Evolutionary conservation across 805 yeast species (phyloP).

Genomic region (Candida endomychidarum): DNA sequence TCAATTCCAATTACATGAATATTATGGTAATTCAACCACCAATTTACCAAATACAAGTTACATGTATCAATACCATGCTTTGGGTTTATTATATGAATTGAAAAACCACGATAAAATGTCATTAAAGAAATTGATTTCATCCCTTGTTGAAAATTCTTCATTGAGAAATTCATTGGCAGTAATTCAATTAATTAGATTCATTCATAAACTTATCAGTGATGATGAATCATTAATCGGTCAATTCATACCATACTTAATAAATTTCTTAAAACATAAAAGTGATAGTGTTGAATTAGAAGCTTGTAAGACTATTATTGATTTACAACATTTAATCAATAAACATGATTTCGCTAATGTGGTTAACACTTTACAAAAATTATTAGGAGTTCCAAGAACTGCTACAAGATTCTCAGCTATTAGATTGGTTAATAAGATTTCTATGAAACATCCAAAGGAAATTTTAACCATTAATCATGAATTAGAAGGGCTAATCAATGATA

Average conservation of each 20-base stretch:
- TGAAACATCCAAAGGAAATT: slow-evolving; percentile 75
- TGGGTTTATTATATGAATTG: slow-evolving; percentile 84
- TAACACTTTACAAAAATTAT: slow-evolving; percentile 67
- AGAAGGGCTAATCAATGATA: slow-evolving; percentile 82
- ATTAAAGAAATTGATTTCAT: slow-evolving; percentile 82
- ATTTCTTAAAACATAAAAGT: slow-evolving; percentile 74
- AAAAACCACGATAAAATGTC: slow-evolving; percentile 94
- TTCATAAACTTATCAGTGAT: slow-evolving; percentile 68
- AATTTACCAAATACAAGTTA: slow-evolving; percentile 66
- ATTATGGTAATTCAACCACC: slow-evolving; percentile 51
- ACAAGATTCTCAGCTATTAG: slow-evolving; percentile 93
- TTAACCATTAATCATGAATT: slow-evolving; percentile 80
- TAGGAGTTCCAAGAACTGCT: slow-evolving; percentile 85
- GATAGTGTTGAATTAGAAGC: slow-evolving; percentile 94
- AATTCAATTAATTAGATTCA: slow-evolving; percentile 80
- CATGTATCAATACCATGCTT: slow-evolving; percentile 93
- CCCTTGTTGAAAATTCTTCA: slow-evolving; percentile 57
- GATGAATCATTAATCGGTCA: slow-evolving; percentile 63
- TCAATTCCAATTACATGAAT: slow-evolving; percentile 54
- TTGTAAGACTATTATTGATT: slow-evolving; percentile 65
- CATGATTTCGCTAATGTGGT: slow-evolving; percentile 73
- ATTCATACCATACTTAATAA: slow-evolving; percentile 63
- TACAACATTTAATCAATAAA: slow-evolving; percentile 54
- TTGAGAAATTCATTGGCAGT: slow-evolving; percentile 81
- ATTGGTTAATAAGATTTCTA: slow-evolving; percentile 79